These are phyloP conservation scores for Phoenix dactylifera DNA, from an alignment of 176 grass and related monocot species.

Conservation along the genomic window DNA sequence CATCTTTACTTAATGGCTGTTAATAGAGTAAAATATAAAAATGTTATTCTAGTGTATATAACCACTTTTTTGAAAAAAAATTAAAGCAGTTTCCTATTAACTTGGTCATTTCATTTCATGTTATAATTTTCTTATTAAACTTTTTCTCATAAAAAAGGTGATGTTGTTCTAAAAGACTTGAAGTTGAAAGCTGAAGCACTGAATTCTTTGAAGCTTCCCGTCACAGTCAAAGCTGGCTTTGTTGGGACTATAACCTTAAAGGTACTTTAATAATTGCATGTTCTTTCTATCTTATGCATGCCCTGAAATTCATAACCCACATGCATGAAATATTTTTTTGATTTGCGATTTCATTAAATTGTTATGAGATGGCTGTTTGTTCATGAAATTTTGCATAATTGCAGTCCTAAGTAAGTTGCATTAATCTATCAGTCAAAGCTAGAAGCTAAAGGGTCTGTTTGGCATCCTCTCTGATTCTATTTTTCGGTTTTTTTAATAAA, in stretches of 20 bases:
- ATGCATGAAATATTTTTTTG: not conserved
- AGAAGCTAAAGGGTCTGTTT: too few relatives aligned
- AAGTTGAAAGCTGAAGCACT: slow-evolving; percentile 95
- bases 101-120: slow-evolving; percentile 1
- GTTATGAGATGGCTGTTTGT: too few relatives aligned
- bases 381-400: too few relatives aligned
- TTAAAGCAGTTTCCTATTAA: not conserved
- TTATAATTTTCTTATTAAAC: slow-evolving; percentile 24
- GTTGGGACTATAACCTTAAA: slow-evolving; percentile 96
- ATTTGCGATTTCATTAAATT: too few relatives aligned
- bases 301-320: not conserved
- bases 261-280: slow-evolving; percentile 21
- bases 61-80: slow-evolving; percentile 3
- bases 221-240: slow-evolving; percentile 98
- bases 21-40: too few relatives aligned
- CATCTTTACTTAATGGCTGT: too few relatives aligned
- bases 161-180: slow-evolving; percentile 95
- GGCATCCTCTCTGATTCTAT: too few relatives aligned
- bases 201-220: slow-evolving; percentile 88
- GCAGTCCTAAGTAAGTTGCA: too few relatives aligned
- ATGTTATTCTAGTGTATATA: not conserved
- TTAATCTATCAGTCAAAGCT: too few relatives aligned
- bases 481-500: too few relatives aligned
- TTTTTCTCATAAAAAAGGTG: slow-evolving; percentile 42
- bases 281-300: not conserved